Evolutionary conservation across 164 flowering plant species (phyloP), one percentile per base, ranked within the genome.

Genomic region (Echeveria elegans): DNA sequence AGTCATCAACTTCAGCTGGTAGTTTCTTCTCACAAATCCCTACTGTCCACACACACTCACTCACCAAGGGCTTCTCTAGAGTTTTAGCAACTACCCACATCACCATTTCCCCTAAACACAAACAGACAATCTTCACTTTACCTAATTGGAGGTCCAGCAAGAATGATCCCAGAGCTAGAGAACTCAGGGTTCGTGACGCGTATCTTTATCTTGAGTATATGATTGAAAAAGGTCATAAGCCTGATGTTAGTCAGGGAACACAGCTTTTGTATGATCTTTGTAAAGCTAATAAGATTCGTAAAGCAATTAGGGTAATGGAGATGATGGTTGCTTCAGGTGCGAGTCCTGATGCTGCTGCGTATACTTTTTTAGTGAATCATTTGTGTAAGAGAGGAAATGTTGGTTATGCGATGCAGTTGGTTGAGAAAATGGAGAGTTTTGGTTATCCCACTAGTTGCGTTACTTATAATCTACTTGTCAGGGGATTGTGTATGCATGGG

Each of bases 341-440:
- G 4, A 72, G 69, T 1, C 92, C 89, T 4, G 90, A 88, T 75
- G 79, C 80, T 1, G 73, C 86, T 74, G 71, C 89, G 24, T 86
- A 80, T 67, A 80, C 88, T 40, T 82, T 74, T 72, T 75, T 94
- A 68, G 90, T 94, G 65, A 88, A 80, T 52, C 75, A 72, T 66
- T 78, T 94, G 76, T 91, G 98, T 63, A 85, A 80, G 71, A 81
- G 76, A 69, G 92, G 96, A 15, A 82, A 82, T 70, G 84, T 88
- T 65, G 95, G 94, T 24, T 75, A 84, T 74, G 97, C 98, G 24
- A 84, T 88, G 95, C 95, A 88, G 38, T 66, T 91, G 29, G 93
- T 89, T 5, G 95, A 86, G 14, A 88, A 79, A 67, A 81, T 94
- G 93, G 98, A 87, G 73, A 87, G 79, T 32, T 70, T 67, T 69